phyloP scores from a whole-genome alignment of 2,329 filamentous ascomycete species.

The Penicillium olsonii region DNA sequence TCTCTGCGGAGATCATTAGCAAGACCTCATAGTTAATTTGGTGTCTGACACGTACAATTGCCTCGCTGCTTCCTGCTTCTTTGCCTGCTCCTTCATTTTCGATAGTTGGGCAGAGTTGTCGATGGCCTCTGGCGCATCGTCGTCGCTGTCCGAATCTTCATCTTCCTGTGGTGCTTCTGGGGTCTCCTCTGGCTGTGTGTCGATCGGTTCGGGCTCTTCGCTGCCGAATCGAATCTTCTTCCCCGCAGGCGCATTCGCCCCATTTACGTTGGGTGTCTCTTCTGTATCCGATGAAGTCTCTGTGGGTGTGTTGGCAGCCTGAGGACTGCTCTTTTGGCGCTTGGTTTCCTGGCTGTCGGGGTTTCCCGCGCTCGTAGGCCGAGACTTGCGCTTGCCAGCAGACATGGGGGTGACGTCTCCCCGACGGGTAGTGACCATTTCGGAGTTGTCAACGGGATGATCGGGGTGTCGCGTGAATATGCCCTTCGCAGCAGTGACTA shows the following conservation, averaged over 20 bases:
- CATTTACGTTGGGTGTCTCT: slow-evolving; percentile 13
- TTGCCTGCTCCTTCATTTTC: slow-evolving; percentile 41
- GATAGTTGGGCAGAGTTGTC: slow-evolving; percentile 42
- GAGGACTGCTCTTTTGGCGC: slow-evolving; percentile 31
- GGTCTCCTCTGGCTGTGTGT: slow-evolving; percentile 20
- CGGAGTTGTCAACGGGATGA: slow-evolving; percentile 21
- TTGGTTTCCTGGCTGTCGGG: slow-evolving; percentile 33
- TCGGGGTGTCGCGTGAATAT: slow-evolving; percentile 38
- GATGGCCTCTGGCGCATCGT: slow-evolving; percentile 45
- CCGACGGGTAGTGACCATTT: slow-evolving; percentile 40
- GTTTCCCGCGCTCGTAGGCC: slow-evolving; percentile 21
- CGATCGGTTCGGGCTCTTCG: slow-evolving; percentile 38
- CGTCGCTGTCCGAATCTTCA: slow-evolving; percentile 36
- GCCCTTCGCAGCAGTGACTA: slow-evolving; percentile 46
- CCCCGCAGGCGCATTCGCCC: slow-evolving; percentile 18
- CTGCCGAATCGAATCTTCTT: slow-evolving; percentile 42
- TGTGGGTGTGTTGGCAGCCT: slow-evolving; percentile 19
- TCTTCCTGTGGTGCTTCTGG: slow-evolving; percentile 23
- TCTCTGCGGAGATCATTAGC: slow-evolving; percentile 35
- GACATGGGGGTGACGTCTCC: slow-evolving; percentile 25
- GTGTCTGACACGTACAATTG: slow-evolving; percentile 35
- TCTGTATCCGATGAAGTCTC: slow-evolving; percentile 12
- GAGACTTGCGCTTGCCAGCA: slow-evolving; percentile 37
- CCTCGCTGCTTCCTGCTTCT: slow-evolving; percentile 39
- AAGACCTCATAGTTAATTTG: not conserved